phyloP scores from a whole-genome alignment of 805 yeast species.

The Candida cerambycidarum region DNA sequence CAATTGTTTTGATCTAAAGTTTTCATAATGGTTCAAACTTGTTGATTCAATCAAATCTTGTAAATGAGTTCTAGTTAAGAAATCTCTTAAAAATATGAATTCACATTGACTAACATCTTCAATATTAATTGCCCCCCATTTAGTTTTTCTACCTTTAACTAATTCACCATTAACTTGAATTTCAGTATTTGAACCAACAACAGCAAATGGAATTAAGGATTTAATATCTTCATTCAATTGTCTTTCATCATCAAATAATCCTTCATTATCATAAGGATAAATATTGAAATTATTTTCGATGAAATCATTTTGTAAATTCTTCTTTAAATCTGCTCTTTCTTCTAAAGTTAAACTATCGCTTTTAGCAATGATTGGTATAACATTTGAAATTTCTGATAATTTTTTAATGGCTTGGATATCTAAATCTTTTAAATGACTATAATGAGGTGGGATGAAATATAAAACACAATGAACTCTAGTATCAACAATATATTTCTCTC shows the following conservation, averaged over 20 bases:
- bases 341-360: constrained; percentile 84
- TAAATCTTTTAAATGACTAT: constrained; percentile 77
- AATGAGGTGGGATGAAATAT: constrained; percentile 88
- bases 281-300: constrained; percentile 67
- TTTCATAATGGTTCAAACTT: constrained; percentile 82
- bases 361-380: constrained; percentile 93
- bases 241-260: constrained; percentile 66
- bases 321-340: constrained; percentile 80
- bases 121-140: constrained; percentile 91
- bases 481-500: constrained; percentile 80
- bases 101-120: constrained; percentile 96
- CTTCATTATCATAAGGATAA: constrained; percentile 80
- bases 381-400: constrained; percentile 86
- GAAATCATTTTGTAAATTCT: constrained; percentile 74
- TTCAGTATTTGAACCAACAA: constrained; percentile 85
- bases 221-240: constrained; percentile 74
- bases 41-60: constrained; percentile 96
- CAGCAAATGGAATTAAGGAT: constrained; percentile 84
- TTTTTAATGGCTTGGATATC: constrained; percentile 82
- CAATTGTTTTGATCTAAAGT: constrained; percentile 90
- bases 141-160: constrained; percentile 87
- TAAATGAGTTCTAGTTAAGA: constrained; percentile 90
- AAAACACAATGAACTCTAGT: constrained; percentile 92
- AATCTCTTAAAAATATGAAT: constrained; percentile 90
- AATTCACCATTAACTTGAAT: constrained; percentile 73